These are phyloP conservation scores for Suaeda aralocaspica DNA, from an alignment of 148 eudicot genomes.

Conservation along the genomic window DNA sequence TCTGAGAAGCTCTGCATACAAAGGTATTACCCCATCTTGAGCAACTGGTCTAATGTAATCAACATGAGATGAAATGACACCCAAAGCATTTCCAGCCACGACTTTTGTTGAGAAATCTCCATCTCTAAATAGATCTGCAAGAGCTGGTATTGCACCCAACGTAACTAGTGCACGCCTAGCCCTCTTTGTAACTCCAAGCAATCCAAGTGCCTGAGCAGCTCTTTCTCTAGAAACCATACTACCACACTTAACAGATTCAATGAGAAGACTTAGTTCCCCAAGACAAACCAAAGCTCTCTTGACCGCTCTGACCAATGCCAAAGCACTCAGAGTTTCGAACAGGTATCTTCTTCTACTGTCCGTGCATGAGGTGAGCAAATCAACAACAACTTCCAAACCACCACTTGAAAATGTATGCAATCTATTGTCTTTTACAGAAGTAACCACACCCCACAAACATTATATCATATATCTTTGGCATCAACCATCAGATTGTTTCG, in stretches of 20 bases:
- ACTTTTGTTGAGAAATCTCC: slow-evolving; percentile 43
- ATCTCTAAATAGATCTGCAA: slow-evolving; percentile 34
- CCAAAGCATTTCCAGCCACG: slow-evolving; percentile 57
- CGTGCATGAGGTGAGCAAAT: slow-evolving; percentile 27
- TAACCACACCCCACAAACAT: slow-evolving; percentile 45
- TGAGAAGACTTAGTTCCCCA: slow-evolving; percentile 35
- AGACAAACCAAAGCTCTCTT: slow-evolving; percentile 33
- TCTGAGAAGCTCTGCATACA: slow-evolving; percentile 45
- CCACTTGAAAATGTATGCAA: slow-evolving; percentile 30
- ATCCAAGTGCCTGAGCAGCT: slow-evolving; percentile 63
- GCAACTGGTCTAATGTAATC: slow-evolving; percentile 48
- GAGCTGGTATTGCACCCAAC: slow-evolving; percentile 39
- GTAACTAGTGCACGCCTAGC: slow-evolving; percentile 37
- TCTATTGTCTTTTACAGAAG: slow-evolving; percentile 34
- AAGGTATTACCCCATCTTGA: slow-evolving; percentile 46
- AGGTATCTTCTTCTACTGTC: slow-evolving; percentile 29
- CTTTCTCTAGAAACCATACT: slow-evolving; percentile 45
- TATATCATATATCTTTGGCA: slow-evolving; percentile 34
- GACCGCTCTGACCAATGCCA: slow-evolving; percentile 43
- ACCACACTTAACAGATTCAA: slow-evolving; percentile 42
- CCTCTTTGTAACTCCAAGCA: slow-evolving; percentile 42
- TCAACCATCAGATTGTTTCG: slow-evolving; percentile 29
- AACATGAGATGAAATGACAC: slow-evolving; percentile 52
- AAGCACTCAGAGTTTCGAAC: slow-evolving; percentile 48
- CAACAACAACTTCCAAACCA: slow-evolving; percentile 36